Evolutionary conservation across 208 protist genomes (phyloP).

Genomic region (Trypanosoma caninum): DNA sequence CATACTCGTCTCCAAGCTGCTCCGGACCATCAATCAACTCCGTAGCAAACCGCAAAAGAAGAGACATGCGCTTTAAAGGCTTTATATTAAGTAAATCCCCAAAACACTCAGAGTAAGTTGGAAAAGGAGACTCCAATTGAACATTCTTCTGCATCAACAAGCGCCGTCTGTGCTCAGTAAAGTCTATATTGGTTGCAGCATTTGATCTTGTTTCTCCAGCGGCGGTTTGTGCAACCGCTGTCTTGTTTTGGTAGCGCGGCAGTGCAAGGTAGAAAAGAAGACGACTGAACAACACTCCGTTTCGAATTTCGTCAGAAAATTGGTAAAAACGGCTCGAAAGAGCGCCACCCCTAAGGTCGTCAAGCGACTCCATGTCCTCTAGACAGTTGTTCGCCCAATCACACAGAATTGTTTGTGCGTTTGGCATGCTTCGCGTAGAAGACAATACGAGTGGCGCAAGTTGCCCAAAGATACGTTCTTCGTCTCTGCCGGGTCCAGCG

Average conservation of each 20-base stretch:
- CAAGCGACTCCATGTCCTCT: constrained; percentile 75
- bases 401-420: constrained; percentile 70
- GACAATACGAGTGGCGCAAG: constrained; percentile 79
- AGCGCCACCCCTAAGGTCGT: constrained; percentile 73
- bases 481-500: constrained; percentile 28
- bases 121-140: constrained; percentile 83
- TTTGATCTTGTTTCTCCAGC: background rate
- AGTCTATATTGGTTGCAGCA: constrained; percentile 16
- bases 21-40: constrained; percentile 61
- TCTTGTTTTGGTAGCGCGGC: constrained; percentile 70
- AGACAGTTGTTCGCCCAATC: constrained; percentile 89
- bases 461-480: constrained; percentile 74
- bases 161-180: constrained; percentile 51
- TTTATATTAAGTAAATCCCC: constrained; percentile 62
- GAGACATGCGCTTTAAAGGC: constrained; percentile 60
- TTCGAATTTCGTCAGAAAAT: constrained; percentile 82
- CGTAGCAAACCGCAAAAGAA: constrained; percentile 82
- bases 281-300: constrained; percentile 75
- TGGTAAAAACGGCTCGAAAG: constrained; percentile 58
- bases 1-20: constrained; percentile 25
- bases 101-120: constrained; percentile 85
- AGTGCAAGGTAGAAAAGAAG: constrained; percentile 87
- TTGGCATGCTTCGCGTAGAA: constrained; percentile 59
- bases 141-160: constrained; percentile 74
- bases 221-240: constrained; percentile 10